Conservation (phyloP, 306 rosid genomes). For the Leucaena leucocephala region DNA sequence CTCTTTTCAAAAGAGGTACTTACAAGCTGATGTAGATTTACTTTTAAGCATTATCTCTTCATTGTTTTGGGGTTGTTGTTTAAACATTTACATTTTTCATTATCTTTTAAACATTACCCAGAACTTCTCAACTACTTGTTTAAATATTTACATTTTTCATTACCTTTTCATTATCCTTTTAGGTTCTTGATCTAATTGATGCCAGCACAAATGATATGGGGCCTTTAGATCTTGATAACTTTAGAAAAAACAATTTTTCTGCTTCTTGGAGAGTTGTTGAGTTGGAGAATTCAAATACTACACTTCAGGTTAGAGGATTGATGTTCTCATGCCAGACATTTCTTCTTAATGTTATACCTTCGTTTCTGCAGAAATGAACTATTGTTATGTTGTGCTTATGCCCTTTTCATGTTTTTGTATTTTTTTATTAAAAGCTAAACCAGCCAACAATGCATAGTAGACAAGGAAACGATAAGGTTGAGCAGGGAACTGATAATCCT, state of each 20-base stretch:
- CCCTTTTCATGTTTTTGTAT: slow-evolving; percentile 13
- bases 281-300: slow-evolving; percentile 44
- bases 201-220: slow-evolving; percentile 81
- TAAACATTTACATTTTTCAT: background rate
- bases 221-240: slow-evolving; percentile 79
- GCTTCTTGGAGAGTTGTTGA: slow-evolving; percentile 79
- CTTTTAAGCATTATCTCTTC: background rate
- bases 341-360: background rate
- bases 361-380: background rate
- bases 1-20: slow-evolving; percentile 86
- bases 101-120: too few relatives aligned
- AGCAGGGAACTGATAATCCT: slow-evolving; percentile 47
- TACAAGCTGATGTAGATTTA: slow-evolving; percentile 31
- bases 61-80: slow-evolving; percentile 5
- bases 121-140: too few relatives aligned
- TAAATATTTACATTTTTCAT: too few relatives aligned
- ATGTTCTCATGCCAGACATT: slow-evolving; percentile 30
- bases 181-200: slow-evolving; percentile 81
- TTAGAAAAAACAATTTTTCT: slow-evolving; percentile 73
- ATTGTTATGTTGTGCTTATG: background rate
- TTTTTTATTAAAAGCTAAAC: slow-evolving; percentile 43
- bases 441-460: slow-evolving; percentile 44
- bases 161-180: slow-evolving; percentile 14
- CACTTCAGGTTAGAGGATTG: slow-evolving; percentile 62
- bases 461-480: slow-evolving; percentile 45